Evolutionary conservation across 2,329 filamentous ascomycete species (phyloP), one percentile per base, ranked within the genome.

Genomic region (Ascosphaera aggregata): DNA sequence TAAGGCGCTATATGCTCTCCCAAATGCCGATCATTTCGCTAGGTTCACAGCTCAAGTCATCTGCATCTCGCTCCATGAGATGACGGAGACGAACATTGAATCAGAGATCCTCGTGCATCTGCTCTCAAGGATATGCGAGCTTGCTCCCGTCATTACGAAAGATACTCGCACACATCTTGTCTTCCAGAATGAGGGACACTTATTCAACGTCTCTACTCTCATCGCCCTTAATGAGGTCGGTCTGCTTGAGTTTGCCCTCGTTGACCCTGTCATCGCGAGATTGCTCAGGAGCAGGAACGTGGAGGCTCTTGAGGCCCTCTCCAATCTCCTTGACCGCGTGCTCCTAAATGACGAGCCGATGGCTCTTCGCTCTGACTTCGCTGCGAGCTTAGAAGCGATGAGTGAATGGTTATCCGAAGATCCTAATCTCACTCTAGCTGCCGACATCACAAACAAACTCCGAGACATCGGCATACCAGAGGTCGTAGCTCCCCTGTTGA

Each of bases 361-460:
- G 31, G 79, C 78, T 1, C 62, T 94, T 37, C 79, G 82, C 48
- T 75, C 84, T 1, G 84, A 95, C 57, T 91, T 94, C 50, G 75
- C 81, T 4, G 69, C 73, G 44, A 91, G 81, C 41, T 66, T 93
- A 40, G 76, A 86, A 46, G 77, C 74, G 36, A 74, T 89, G 32
- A 85, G 79, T 60, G 62, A 71, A 36, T 93, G 84, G 82, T 69
- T 92, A 24, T 62, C 64, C 4, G 79, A 85, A 45, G 76, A 91
- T 13, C 68, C 77, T 1, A 65, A 65, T 32, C 65, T 80, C 15
- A 60, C 68, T 17, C 61, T 70, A 17, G 80, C 73, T 9, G 73
- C 79, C 47, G 69, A 78, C 27, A 66, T 95, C 43, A 78, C 85
- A 53, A 62, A 64, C 43, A 76, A 71, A 46, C 54, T 79, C 38